Conservation (phyloP, 202 grass and related monocot species). For the Dendrocalamus latiflorus region DNA sequence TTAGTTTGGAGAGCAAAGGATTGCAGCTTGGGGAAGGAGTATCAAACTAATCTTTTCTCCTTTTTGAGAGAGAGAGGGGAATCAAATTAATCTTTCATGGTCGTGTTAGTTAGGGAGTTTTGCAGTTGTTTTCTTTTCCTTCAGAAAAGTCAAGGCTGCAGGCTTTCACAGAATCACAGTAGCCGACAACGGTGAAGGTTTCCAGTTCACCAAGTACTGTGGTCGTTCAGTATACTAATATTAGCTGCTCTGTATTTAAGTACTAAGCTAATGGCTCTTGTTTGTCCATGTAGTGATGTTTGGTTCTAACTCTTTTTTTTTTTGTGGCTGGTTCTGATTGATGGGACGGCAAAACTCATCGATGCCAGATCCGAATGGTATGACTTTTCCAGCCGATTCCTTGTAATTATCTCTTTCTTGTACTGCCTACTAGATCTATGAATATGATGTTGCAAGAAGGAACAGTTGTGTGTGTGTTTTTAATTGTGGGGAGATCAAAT, state of each 20-base stretch:
- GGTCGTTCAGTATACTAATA: slow-evolving; percentile 19
- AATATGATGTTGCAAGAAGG: no score
- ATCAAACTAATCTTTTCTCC: neutral
- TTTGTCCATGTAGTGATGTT: neutral
- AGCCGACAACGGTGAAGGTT: neutral
- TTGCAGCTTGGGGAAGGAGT: neutral
- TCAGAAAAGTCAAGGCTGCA: slow-evolving; percentile 17
- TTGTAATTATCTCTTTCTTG: no score
- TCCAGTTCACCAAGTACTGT: neutral
- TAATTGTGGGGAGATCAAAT: neutral
- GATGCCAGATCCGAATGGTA: no score
- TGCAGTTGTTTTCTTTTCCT: neutral
- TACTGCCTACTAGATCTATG: no score
- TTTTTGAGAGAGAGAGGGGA: neutral
- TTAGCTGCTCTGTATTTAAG: neutral
- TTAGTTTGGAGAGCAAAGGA: slow-evolving; percentile 11
- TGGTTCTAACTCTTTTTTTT: slow-evolving; percentile 18
- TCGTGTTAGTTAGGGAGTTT: slow-evolving; percentile 6
- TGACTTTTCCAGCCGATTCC: neutral
- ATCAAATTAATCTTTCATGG: neutral
- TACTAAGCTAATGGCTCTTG: neutral
- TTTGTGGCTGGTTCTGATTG: slow-evolving; percentile 14
- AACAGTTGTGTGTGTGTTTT: neutral
- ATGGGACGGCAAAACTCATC: slow-evolving; percentile 2
- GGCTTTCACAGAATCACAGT: neutral